Percentiles rank a stretch among this genome's conserved stretches.
Conservation (phyloP, 2,329 filamentous ascomycete species). For the Coniochaeta prunicola region DNA sequence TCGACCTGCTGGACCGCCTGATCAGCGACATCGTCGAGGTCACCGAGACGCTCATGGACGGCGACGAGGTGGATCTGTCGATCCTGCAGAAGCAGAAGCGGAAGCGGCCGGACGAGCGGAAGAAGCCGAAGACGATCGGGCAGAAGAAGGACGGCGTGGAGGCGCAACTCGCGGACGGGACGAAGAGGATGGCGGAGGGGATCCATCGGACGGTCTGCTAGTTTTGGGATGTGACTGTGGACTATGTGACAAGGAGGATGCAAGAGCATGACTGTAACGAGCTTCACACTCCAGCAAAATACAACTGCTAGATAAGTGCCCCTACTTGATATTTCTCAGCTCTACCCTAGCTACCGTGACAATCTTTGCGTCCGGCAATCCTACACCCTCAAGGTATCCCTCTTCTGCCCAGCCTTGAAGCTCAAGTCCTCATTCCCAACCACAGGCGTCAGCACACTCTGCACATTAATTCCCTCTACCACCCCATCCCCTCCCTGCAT, state of each 20-base stretch:
- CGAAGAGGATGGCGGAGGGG: slow-evolving; percentile 16
- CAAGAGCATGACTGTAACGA: too few species aligned
- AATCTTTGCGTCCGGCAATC: background rate
- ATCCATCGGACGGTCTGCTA: slow-evolving; percentile 18
- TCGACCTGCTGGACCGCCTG: slow-evolving; percentile 59
- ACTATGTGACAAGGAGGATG: too few species aligned
- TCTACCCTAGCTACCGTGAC: background rate
- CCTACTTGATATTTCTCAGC: too few species aligned
- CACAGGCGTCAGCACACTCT: slow-evolving; percentile 39
- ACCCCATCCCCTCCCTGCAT: slow-evolving; percentile 44
- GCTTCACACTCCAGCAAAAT: too few species aligned
- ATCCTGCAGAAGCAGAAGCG: slow-evolving; percentile 28
- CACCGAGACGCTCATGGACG: slow-evolving; percentile 53
- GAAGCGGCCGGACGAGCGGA: slow-evolving; percentile 6
- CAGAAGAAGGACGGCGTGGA: background rate
- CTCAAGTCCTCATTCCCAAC: slow-evolving; percentile 38
- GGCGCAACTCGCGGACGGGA: slow-evolving; percentile 2
- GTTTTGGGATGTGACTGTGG: background rate
- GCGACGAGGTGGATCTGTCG: slow-evolving; percentile 42
- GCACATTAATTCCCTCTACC: slow-evolving; percentile 40
- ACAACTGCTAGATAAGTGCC: too few species aligned
- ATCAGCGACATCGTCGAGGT: slow-evolving; percentile 53
- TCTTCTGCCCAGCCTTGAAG: slow-evolving; percentile 1
- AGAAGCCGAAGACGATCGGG: background rate
- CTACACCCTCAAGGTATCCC: background rate